Evolutionary conservation across 2,329 filamentous ascomycete genomes (phyloP).

Genomic region (Alternaria brassicicola): DNA sequence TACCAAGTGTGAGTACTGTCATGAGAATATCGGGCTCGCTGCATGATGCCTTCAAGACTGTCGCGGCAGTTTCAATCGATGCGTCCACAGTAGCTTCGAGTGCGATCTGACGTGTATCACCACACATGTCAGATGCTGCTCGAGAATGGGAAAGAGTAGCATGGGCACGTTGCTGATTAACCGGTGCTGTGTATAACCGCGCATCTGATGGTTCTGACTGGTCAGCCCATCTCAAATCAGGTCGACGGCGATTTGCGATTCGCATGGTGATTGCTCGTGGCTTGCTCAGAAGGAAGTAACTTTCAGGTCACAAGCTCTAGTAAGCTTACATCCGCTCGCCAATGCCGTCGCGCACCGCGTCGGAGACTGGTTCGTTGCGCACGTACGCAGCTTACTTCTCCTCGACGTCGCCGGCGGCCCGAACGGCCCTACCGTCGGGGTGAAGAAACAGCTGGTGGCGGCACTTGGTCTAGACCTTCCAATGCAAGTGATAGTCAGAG

Average conservation of each 20-base stretch:
- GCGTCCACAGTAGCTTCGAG: background rate
- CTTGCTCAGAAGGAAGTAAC: constrained; percentile 2
- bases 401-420: constrained; percentile 5
- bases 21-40: background rate
- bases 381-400: constrained; percentile 1
- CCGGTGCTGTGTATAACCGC: background rate
- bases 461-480: background rate
- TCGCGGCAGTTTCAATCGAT: background rate
- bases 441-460: constrained; percentile 2
- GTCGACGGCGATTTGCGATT: constrained; percentile 3
- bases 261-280: background rate
- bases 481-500: background rate
- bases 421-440: constrained; percentile 2
- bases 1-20: background rate
- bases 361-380: constrained; percentile 1
- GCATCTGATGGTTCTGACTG: constrained; percentile 2
- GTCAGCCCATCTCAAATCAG: background rate
- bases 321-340: constrained; percentile 20
- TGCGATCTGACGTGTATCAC: constrained; percentile 12
- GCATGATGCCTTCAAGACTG: background rate
- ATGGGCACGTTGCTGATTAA: background rate
- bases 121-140: background rate
- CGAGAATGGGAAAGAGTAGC: background rate
- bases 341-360: constrained; percentile 9
- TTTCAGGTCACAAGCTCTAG: constrained; percentile 12